Conservation (phyloP, 306 rosid species). For the Rosa lucieae region DNA sequence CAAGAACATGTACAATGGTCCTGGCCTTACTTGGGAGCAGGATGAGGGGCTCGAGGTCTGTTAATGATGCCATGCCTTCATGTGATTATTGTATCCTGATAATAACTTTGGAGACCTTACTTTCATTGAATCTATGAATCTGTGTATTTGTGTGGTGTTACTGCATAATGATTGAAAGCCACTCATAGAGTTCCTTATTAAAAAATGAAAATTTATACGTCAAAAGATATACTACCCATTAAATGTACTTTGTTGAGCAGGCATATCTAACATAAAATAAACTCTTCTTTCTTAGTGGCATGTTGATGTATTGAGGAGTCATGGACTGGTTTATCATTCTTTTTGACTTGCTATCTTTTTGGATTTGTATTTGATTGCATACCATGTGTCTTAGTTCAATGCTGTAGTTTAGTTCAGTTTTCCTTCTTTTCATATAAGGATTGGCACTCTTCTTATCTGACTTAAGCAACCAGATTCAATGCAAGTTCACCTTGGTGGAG, state of each 20-base stretch:
- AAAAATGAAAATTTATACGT: not conserved
- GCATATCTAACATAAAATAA: not conserved
- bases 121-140: not conserved
- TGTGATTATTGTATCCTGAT: conserved; percentile 73
- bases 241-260: not conserved
- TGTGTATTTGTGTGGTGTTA: not conserved
- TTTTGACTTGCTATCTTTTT: conserved; percentile 7
- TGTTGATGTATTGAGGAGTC: not conserved
- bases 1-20: conserved; percentile 89
- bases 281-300: not conserved
- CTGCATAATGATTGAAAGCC: not conserved
- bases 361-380: conserved; percentile 23
- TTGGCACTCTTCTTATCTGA: conserved; percentile 42
- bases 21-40: conserved; percentile 96
- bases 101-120: conserved; percentile 17
- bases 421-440: conserved; percentile 11
- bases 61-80: conserved; percentile 55
- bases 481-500: conserved; percentile 50
- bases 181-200: not conserved
- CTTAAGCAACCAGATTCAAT: conserved; percentile 42
- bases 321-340: not conserved
- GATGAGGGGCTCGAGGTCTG: conserved; percentile 99
- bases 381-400: conserved; percentile 15
- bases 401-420: conserved; percentile 15
- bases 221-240: not conserved